Evolutionary conservation across 1,284 basidiomycete species (phyloP), one percentile per base, ranked within the genome.

Genomic region (Hymenochaete sp.): DNA sequence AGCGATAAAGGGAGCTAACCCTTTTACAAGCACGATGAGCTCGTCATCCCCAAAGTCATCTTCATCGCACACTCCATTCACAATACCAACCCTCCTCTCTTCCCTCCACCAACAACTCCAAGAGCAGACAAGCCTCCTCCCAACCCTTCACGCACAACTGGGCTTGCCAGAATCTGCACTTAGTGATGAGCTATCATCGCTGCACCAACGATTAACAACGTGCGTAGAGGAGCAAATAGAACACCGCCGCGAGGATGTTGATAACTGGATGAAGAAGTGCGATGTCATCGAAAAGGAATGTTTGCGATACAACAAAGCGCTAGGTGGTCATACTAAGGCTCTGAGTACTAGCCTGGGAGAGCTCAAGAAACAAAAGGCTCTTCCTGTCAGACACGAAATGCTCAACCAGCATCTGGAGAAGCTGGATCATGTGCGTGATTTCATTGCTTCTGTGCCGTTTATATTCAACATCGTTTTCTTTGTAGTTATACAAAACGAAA

Each of bases 81-180:
- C 63, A 19, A 51, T 80, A 39, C 82, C 80, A 38, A 69, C 80
- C 8, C 68, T 88, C 7, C 67, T 88, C 6, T 77, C 82, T 58
- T 80, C 82, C n/a, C 62, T 89, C 19, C 84, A 88, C 53, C 73
- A 78, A 9, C 81, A 85, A 57, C 66, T 89, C 2, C 82, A 82
- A 59, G 67, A 77, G 2, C 84, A 88, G 62, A 86, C 82, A 0
- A 75, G 81, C 53, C 66, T 85, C 13, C 65, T 89, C 8, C 86
- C 86, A 4, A 77, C 78, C 4, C 67, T 89, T 4, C 83, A 88
- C 55, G 61, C 64, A 10, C 68, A 71, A 52, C 80, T 89, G 11
- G 85, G 86, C 21, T 67, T 88, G 13, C 82, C 85, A 16, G 62
- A 74, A 19, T 77, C 77, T 2, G 80, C 85, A 0, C 73, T 89